A percentile compares a stretch with the other conserved stretches of the same genome.
These are phyloP conservation scores for Picea glauca DNA, from an alignment of 75 land plant genomes.

Conservation along the genomic window DNA sequence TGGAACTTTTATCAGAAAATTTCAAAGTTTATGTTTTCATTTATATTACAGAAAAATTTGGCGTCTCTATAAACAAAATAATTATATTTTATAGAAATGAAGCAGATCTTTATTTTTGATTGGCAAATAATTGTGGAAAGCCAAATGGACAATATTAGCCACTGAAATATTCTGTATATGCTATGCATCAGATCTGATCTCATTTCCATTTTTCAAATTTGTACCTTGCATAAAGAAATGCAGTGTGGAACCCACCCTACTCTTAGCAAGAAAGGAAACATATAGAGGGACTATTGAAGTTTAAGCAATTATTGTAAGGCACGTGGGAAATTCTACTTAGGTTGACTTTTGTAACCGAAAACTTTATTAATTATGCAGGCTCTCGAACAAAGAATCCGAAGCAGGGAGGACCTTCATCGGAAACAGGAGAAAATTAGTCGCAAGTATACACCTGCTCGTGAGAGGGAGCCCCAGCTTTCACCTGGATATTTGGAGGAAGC, in stretches of 20 bases:
- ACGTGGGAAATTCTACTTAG: background rate
- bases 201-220: background rate
- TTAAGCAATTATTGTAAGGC: background rate
- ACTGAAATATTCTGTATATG: background rate
- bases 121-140: too few relatives aligned
- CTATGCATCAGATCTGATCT: background rate
- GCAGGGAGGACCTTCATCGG: slow-evolving; percentile 62
- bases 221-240: background rate
- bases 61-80: too few relatives aligned
- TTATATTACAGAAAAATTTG: too few relatives aligned
- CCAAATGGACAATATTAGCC: too few relatives aligned
- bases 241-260: background rate
- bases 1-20: too few relatives aligned
- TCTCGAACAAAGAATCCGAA: slow-evolving; percentile 71
- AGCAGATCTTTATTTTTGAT: too few relatives aligned
- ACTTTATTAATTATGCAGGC: slow-evolving; percentile 36
- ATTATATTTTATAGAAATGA: too few relatives aligned
- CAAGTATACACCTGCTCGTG: slow-evolving; percentile 59
- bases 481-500: slow-evolving; percentile 93
- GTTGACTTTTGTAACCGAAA: background rate
- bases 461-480: slow-evolving; percentile 79
- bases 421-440: slow-evolving; percentile 77
- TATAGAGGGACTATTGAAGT: background rate
- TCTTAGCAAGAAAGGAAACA: background rate
- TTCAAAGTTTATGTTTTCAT: too few relatives aligned